phyloP scores from a whole-genome alignment of 139 green algal genomes.

The Chlamydomonas applanata region DNA sequence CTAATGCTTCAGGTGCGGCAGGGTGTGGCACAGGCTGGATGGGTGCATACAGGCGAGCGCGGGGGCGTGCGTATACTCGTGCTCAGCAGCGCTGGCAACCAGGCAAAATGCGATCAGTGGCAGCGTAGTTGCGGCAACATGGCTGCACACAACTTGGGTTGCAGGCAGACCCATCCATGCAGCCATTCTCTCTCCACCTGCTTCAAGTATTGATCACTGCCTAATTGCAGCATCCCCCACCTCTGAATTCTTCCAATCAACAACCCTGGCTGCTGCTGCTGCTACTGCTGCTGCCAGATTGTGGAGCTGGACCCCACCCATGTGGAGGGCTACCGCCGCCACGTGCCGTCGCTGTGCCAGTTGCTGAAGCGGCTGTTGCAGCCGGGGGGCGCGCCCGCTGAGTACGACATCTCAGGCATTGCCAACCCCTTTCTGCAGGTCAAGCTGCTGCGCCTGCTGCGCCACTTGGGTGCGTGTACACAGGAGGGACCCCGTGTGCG shows the following conservation, averaged over 20 bases:
- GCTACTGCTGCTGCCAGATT: constrained; percentile 20
- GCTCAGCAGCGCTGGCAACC: not conserved
- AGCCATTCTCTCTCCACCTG: not conserved
- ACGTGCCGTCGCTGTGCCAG: constrained; percentile 71
- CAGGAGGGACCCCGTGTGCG: too few species aligned
- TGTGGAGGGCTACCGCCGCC: constrained; percentile 25
- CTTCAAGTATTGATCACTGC: not conserved
- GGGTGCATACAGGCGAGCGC: too few species aligned
- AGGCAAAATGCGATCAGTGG: not conserved
- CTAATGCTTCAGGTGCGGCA: constrained; percentile 68
- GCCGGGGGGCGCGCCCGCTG: constrained; percentile 67
- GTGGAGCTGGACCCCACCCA: constrained; percentile 22
- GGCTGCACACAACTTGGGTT: not conserved
- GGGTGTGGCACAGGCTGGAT: not conserved
- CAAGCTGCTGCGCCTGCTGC: constrained; percentile 87
- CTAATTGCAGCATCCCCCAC: too few species aligned
- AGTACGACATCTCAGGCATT: constrained; percentile 93
- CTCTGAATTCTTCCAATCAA: not conserved
- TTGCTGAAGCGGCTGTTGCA: constrained; percentile 65
- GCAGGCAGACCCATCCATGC: not conserved
- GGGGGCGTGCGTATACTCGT: not conserved
- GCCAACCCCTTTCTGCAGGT: constrained; percentile 97
- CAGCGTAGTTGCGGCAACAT: not conserved
- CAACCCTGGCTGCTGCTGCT: not conserved
- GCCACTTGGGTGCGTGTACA: constrained; percentile 66